Base-by-base conservation (phyloP, 768 basidiomycete species). In the Macrocybe gigantea region DNA sequence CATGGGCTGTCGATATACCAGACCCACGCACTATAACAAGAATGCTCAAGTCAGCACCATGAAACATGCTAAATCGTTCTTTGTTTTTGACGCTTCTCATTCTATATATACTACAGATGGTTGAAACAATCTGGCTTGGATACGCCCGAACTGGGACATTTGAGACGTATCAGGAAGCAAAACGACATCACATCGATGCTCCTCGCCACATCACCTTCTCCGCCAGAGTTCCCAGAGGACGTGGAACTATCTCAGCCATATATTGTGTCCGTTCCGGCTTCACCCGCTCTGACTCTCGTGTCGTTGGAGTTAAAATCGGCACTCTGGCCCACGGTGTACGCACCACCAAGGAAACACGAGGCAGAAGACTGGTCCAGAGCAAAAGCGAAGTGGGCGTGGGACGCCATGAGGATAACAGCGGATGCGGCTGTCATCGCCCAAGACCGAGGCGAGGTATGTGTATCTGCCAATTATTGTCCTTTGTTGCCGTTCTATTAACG, bases 241-340 rank as follows among this genome's bases (percentile, higher is more conserved):
- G 59, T 81, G 1, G 55, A 61, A n/a, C 64, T 84, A 2, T 60
- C 72, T 0, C 49, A 60, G 32, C 85, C 86, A 1, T 85, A 84
- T 61, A 62, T 68, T 10, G 54, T 80, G 8, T 55, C 67, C 1
- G 88, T 93, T 1, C 93, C 94, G 1, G 63, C 68, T 31, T 71
- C 75, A 10, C 73, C 82, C 8, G 91, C 92, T 0, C 68, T 85
- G 4, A 91, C 89, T 0, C 68, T 68, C 0, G 70, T 72, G 10
- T 86, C 92, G 6, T 69, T 91, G 14, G 61, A 64, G 38, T 60
- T 80, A 33, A 93, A 94, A 65, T 75, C 77, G 35, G 62, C 75
- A 1, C 65, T 89, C n/a, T 98, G 95, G 95, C 95, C 95, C 6
- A 88, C 88, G 8, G 66, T 82, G 10, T 91, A 80, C 55, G 72